Conservation (phyloP, 768 basidiomycete genomes). For the Trametes coccinea region DNA sequence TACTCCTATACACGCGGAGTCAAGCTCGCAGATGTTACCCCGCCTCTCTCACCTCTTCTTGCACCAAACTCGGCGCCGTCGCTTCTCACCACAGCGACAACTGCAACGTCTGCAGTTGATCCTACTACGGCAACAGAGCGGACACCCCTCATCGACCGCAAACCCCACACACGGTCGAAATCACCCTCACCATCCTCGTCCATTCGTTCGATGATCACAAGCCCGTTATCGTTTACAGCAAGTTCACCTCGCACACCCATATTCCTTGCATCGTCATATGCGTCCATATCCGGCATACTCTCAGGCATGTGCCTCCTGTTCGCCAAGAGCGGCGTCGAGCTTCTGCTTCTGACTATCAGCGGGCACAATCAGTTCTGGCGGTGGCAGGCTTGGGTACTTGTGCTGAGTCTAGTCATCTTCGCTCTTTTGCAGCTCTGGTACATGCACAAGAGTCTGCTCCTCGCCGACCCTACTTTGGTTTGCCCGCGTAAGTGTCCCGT, state of each 20-base stretch:
- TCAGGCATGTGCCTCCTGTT: slow-evolving; percentile 92
- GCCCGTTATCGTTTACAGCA: slow-evolving; percentile 22
- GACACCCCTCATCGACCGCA: slow-evolving; percentile 55
- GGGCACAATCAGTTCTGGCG: slow-evolving; percentile 82
- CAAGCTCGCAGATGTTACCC: slow-evolving; percentile 31
- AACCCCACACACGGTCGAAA: slow-evolving; percentile 35
- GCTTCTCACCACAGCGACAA: slow-evolving; percentile 37
- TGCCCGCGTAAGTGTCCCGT: slow-evolving; percentile 66
- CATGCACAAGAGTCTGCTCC: slow-evolving; percentile 72
- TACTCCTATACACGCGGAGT: slow-evolving; percentile 53
- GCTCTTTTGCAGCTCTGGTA: slow-evolving; percentile 86
- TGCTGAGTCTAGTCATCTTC: slow-evolving; percentile 68
- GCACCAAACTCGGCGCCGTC: slow-evolving; percentile 38
- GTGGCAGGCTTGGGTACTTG: slow-evolving; percentile 82
- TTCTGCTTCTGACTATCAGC: slow-evolving; percentile 73
- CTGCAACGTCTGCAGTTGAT: slow-evolving; percentile 29
- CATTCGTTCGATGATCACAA: slow-evolving; percentile 27
- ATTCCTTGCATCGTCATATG: slow-evolving; percentile 79
- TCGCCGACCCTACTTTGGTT: slow-evolving; percentile 84
- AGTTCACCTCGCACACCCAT: slow-evolving; percentile 51
- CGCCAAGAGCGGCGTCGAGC: slow-evolving; percentile 91
- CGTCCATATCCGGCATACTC: slow-evolving; percentile 84
- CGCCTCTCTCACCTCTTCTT: slow-evolving; percentile 40
- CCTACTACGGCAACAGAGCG: slow-evolving; percentile 41
- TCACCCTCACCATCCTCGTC: slow-evolving; percentile 26